Evolutionary conservation across 805 yeast species (phyloP), one percentile per base, ranked within the genome.

Genomic region (Candida ortonii): DNA sequence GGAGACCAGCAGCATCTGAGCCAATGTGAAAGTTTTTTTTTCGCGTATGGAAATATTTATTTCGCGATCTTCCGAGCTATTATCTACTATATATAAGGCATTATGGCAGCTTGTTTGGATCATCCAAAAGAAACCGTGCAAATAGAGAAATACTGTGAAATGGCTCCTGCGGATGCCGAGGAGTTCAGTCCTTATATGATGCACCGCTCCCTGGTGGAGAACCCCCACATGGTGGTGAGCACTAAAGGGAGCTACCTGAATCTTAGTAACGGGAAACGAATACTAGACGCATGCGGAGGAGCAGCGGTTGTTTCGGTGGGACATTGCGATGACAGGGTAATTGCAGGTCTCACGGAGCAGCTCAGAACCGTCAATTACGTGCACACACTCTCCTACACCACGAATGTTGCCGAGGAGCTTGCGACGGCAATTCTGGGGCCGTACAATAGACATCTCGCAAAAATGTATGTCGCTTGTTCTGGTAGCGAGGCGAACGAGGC

Each of bases 401-500:
- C 62, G 46, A 50, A 55, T 32, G 52, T 55, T 3, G 64, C 71
- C 21, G 73, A 68, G 44, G 60, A 57, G 7, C 47, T 68, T 26
- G 63, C 67, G 17, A 48, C 60, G 30, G 57, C 58, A 73, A 76
- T 50, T 30, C 50, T 63, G 33, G 61, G 56, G 3, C 48, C 57
- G 20, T 59, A 65, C 28, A 43, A 53, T 16, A 62, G 59, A 21
- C 60, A 54, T 6, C 60, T 65, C 33, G 49, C 52, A 4, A 55
- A 63, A 23, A 69, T 65, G 9, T 37, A 61, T 26, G 57, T 82
- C 33, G 69, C 76, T 41, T 78, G 77, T 49, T 73, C 84, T 2
- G 93, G 93, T 34, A 68, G 85, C 12, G 88, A 81, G 53, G 84
- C 87, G 25, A 81, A 80, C 47, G 88, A 81, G 53, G 84, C 84